These are phyloP conservation scores for Microsporum canis DNA, from an alignment of 2,329 filamentous ascomycete species.

Conservation along the genomic window DNA sequence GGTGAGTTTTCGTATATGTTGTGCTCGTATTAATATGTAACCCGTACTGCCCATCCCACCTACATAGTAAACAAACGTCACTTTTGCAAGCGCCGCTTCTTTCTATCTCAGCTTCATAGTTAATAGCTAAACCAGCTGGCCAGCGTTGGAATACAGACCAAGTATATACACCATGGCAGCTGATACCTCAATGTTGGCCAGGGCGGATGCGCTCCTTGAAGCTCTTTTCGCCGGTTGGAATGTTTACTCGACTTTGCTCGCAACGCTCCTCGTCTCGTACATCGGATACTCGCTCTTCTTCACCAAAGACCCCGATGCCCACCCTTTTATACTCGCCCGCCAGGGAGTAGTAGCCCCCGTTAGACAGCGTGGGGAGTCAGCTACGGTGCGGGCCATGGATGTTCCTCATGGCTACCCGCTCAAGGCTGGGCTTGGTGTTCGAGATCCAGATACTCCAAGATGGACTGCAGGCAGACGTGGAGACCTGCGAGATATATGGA, in stretches of 20 bases:
- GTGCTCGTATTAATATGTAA: neutral
- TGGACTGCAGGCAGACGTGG: constrained; percentile 77
- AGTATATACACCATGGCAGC: constrained; percentile 25
- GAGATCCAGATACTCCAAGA: constrained; percentile 65
- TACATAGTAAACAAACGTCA: neutral
- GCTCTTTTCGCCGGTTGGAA: constrained; percentile 71
- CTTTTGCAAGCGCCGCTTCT: neutral
- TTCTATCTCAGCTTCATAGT: neutral
- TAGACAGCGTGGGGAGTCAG: constrained; percentile 71
- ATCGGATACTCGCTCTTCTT: constrained; percentile 60
- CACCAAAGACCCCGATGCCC: constrained; percentile 72
- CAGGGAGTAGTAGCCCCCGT: constrained; percentile 71
- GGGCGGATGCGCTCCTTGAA: constrained; percentile 23
- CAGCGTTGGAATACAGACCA: neutral
- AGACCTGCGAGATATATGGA: constrained; percentile 86
- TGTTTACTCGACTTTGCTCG: constrained; percentile 61
- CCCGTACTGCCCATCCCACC: neutral
- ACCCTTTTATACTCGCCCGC: constrained; percentile 78
- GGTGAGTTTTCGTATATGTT: too few relatives aligned
- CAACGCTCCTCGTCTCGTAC: constrained; percentile 53
- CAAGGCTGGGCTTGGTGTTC: constrained; percentile 67
- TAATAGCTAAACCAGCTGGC: neutral
- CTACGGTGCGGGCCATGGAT: constrained; percentile 72
- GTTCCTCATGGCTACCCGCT: constrained; percentile 76
- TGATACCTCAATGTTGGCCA: constrained; percentile 45